Base-by-base conservation (phyloP, 2,329 filamentous ascomycete genomes). In the Alternaria gansuensis region DNA sequence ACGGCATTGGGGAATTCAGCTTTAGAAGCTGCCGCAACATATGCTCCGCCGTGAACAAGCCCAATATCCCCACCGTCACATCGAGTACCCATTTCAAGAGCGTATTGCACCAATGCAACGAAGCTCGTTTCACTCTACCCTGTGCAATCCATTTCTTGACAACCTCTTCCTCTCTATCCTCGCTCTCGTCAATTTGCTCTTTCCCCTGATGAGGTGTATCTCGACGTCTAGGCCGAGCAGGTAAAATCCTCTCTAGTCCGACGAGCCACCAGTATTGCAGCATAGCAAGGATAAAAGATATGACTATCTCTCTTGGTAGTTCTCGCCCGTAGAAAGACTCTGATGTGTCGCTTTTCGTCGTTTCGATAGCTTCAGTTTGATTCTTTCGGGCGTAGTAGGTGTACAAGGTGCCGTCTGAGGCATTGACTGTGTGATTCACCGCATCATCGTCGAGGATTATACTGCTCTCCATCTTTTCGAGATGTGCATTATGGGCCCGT, bases 71-170 rank as follows among this genome's bases (percentile, higher is more conserved):
- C 5, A 67, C 40, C 6, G 58, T 62, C 64, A 65, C 33, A 7
- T 60, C 53, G 10, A 67, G 31, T 3, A 60, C 33, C 64, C 60
- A 65, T 56, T 67, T 67, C 11, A 65, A 34, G 14, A 67, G 59
- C 3, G 63, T 65, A 31, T 65, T 65, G 24, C 63, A 57, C 55
- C 60, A 64, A 44, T 60, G 65, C 24, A 67, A 45, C 21, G 60
- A 65, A 6, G 64, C 57, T 7, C 64, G 63, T 3, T 52, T 51
- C 0, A 65, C 60, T 49, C 56, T 50, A 1, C 63, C 63, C 33
- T 65, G 60, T 37, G 63, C 62, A 39, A 65, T 62, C 64, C 60
- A 64, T 40, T 60, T 65, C 54, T 65, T 58, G 5, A 66, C 64
- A 2, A 66, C 52, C 24, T 61, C 62, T 57, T 66, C 64, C 31